A percentile compares a stretch with the other conserved stretches of the same genome.
Evolutionary conservation across 768 basidiomycete genomes (phyloP).

Genomic region (Termitomyces sp.): DNA sequence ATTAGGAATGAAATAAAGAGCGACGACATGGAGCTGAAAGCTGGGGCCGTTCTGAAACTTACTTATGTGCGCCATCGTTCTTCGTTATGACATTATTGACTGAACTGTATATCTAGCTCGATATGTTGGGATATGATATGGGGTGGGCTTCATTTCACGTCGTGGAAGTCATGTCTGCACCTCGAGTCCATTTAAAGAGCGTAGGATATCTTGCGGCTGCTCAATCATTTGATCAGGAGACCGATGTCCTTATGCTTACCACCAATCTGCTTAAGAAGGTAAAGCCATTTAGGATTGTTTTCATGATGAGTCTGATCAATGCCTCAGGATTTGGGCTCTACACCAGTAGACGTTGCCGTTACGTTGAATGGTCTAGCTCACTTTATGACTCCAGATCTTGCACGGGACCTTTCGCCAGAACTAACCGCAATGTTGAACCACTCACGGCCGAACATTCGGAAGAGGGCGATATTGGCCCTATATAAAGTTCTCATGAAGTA

Average conservation of each 20-base stretch:
- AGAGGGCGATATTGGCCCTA: conserved; percentile 81
- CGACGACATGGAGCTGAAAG: conserved; percentile 97
- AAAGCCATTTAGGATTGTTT: conserved; percentile 17
- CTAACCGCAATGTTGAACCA: conserved; percentile 85
- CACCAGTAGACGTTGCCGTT: conserved; percentile 67
- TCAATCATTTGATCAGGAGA: conserved; percentile 89
- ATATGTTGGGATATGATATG: conserved; percentile 96
- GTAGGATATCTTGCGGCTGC: conserved; percentile 93
- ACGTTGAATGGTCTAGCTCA: conserved; percentile 80
- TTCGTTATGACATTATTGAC: neutral
- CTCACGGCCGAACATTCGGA: conserved; percentile 82
- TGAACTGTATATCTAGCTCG: conserved; percentile 54
- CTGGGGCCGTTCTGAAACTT: conserved; percentile 90
- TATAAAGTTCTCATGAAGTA: conserved; percentile 79
- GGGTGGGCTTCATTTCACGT: conserved; percentile 96
- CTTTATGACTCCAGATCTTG: conserved; percentile 81
- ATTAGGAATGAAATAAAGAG: conserved; percentile 86
- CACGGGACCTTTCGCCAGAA: conserved; percentile 86
- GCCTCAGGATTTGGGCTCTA: conserved; percentile 72
- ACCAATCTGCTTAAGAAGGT: conserved; percentile 96
- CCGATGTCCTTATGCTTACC: conserved; percentile 95
- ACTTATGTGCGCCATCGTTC: conserved; percentile 72
- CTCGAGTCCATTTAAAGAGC: conserved; percentile 86
- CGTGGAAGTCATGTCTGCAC: conserved; percentile 96
- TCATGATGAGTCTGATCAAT: conserved; percentile 14